Conservation (phyloP, 306 rosid genomes). For the Lotus japonicus region DNA sequence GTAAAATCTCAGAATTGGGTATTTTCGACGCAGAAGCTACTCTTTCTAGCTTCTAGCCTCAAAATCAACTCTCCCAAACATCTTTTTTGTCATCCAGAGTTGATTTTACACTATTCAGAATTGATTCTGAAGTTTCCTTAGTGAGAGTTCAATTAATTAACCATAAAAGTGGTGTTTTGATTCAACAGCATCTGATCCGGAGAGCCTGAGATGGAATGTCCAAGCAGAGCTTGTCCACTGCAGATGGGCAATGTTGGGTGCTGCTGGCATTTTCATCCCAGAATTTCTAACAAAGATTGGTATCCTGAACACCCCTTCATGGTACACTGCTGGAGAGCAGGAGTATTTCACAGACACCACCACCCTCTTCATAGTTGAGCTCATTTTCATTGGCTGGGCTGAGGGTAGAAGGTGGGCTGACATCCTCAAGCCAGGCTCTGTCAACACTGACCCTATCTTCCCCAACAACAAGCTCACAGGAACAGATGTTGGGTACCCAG, state of each 20-base stretch:
- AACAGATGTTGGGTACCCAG: conserved; percentile 30
- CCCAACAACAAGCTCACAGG: conserved; percentile 34
- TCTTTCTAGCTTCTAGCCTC: too few species aligned
- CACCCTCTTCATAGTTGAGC: conserved; percentile 23
- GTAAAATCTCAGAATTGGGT: too few species aligned
- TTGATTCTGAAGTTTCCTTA: not conserved
- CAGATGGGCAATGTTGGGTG: conserved; percentile 34
- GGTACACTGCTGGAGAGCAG: conserved; percentile 28
- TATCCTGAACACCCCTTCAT: conserved; percentile 22
- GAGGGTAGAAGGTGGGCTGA: conserved; percentile 33
- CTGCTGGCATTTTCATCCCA: conserved; percentile 30
- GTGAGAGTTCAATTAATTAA: not conserved
- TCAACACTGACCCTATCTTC: conserved; percentile 26
- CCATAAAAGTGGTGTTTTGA: not conserved
- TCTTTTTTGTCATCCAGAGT: too few species aligned
- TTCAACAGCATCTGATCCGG: conserved; percentile 21
- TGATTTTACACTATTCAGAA: too few species aligned
- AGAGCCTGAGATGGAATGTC: conserved; percentile 27
- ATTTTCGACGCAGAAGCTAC: too few species aligned
- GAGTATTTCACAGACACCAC: conserved; percentile 30
- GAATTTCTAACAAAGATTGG: conserved; percentile 30
- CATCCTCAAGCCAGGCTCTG: conserved; percentile 21
- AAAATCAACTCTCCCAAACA: too few species aligned
- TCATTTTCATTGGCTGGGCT: conserved; percentile 27
- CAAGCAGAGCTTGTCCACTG: conserved; percentile 32